Evolutionary conservation across 78 protist genomes (phyloP).

Genomic region (Mastigamoeba balamuthi): DNA sequence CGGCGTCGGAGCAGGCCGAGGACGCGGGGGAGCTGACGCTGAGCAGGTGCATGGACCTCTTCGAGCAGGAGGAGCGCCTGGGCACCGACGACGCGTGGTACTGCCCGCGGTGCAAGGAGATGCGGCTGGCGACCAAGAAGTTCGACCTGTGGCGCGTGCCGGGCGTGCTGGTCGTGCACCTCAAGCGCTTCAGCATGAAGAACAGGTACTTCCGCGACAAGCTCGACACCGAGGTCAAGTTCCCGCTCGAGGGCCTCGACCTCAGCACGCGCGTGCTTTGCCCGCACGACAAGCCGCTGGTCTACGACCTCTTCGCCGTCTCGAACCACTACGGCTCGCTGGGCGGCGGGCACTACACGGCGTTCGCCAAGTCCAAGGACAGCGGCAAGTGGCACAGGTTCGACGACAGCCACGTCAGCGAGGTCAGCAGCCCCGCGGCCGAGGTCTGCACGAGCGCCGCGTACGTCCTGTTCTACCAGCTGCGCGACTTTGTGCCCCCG

Average conservation of each 20-base stretch:
- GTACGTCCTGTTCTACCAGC: conserved; percentile 67
- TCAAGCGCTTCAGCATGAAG: conserved; percentile 77
- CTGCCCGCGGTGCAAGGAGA: conserved; percentile 27
- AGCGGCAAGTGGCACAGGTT: conserved; percentile 63
- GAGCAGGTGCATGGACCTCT: conserved; percentile 27
- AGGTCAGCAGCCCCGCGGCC: neutral
- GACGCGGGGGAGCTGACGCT: conserved; percentile 5
- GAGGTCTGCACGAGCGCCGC: conserved; percentile 37
- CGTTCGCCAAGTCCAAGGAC: conserved; percentile 52
- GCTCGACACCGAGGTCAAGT: conserved; percentile 56
- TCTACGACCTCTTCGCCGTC: conserved; percentile 77
- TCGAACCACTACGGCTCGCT: conserved; percentile 81
- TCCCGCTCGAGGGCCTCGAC: conserved; percentile 68
- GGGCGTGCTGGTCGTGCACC: conserved; percentile 67
- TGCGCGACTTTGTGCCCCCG: conserved; percentile 2
- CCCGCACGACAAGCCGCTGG: conserved; percentile 1
- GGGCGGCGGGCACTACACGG: conserved; percentile 92
- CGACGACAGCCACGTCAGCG: conserved; percentile 27
- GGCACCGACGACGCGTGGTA: conserved; percentile 62
- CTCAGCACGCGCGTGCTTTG: conserved; percentile 21
- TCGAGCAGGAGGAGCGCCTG: conserved; percentile 25
- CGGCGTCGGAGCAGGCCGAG: neutral
- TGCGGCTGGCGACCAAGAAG: conserved; percentile 60
- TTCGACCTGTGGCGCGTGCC: conserved; percentile 83
- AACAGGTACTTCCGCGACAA: conserved; percentile 37